A percentile compares a stretch with the other conserved stretches of the same genome.
Evolutionary conservation across 2,329 filamentous ascomycete species (phyloP).

Genomic region (Salinomyces thailandicus): DNA sequence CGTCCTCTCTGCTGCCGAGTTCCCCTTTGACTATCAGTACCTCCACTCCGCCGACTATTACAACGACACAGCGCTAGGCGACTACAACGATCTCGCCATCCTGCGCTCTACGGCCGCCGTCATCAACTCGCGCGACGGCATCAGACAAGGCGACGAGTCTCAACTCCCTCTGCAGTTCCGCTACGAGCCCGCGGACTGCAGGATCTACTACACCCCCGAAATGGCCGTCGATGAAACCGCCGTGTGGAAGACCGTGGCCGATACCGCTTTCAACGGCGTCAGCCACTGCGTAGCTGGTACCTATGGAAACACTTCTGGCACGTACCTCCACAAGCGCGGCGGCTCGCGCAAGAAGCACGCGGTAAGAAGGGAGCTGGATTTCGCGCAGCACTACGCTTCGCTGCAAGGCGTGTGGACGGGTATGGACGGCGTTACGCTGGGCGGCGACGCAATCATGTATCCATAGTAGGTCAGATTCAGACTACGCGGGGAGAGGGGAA

Average conservation of each 20-base stretch:
- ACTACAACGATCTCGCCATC: slow-evolving; percentile 19
- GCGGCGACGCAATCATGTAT: slow-evolving; percentile 14
- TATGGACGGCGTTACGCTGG: slow-evolving; percentile 9
- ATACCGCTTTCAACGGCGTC: slow-evolving; percentile 22
- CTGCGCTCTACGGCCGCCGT: slow-evolving; percentile 15
- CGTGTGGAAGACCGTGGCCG: slow-evolving; percentile 36
- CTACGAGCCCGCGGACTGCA: slow-evolving; percentile 40
- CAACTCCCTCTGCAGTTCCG: slow-evolving; percentile 41
- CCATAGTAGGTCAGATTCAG: no score
- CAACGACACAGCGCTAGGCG: slow-evolving; percentile 18
- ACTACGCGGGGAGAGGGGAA: no score
- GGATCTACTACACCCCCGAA: slow-evolving; percentile 42
- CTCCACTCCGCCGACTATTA: slow-evolving; percentile 18
- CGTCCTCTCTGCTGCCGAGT: slow-evolving; percentile 13
- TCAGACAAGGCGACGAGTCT: slow-evolving; percentile 25
- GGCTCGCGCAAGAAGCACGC: slow-evolving; percentile 8
- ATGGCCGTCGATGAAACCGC: slow-evolving; percentile 40
- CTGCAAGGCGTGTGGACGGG: slow-evolving; percentile 17
- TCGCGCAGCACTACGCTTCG: slow-evolving; percentile 10
- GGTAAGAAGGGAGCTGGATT: slow-evolving; percentile 14
- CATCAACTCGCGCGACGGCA: slow-evolving; percentile 24
- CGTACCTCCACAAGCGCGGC: slow-evolving; percentile 4
- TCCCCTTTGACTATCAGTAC: slow-evolving; percentile 17
- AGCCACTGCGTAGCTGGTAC: slow-evolving; percentile 24
- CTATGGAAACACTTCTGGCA: slow-evolving; percentile 5